Conservation (phyloP, 148 eudicot genomes). For the Vaccinium darrowii region DNA sequence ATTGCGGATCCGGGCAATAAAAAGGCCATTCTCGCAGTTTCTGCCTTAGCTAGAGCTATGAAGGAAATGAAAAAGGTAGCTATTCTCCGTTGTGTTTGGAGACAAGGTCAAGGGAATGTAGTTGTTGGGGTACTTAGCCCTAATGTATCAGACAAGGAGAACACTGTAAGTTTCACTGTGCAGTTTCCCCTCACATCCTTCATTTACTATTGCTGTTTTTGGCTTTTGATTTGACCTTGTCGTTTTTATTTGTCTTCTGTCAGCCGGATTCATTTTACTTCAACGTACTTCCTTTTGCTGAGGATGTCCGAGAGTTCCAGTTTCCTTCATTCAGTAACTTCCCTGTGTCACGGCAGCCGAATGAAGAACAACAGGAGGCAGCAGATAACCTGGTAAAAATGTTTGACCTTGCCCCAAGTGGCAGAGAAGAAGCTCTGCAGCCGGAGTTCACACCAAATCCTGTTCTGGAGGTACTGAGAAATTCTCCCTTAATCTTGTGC, state of each 20-base stretch:
- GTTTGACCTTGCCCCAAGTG: slow-evolving; percentile 87
- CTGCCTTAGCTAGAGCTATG: slow-evolving; percentile 94
- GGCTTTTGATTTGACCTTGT: slow-evolving; percentile 20
- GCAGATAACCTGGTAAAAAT: slow-evolving; percentile 84
- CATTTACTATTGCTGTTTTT: background rate
- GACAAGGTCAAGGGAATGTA: slow-evolving; percentile 90
- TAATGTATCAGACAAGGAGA: slow-evolving; percentile 66
- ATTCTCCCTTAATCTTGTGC: background rate
- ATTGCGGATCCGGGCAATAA: slow-evolving; percentile 88
- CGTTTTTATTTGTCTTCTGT: slow-evolving; percentile 18
- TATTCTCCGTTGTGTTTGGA: slow-evolving; percentile 90
- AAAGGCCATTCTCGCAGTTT: slow-evolving; percentile 69
- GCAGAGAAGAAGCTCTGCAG: slow-evolving; percentile 63
- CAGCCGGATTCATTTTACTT: slow-evolving; percentile 97
- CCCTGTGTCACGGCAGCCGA: slow-evolving; percentile 74
- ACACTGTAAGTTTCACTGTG: slow-evolving; percentile 51
- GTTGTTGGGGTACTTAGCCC: slow-evolving; percentile 89
- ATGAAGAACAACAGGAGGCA: slow-evolving; percentile 75
- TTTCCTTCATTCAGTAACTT: slow-evolving; percentile 87
- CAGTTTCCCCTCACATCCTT: background rate
- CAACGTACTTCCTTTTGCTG: slow-evolving; percentile 93
- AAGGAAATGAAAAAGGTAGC: slow-evolving; percentile 92
- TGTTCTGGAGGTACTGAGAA: slow-evolving; percentile 70
- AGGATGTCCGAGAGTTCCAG: slow-evolving; percentile 95
- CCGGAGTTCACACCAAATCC: slow-evolving; percentile 95